Percentiles rank a stretch among this genome's conserved stretches.
phyloP scores from a whole-genome alignment of 108 stramenopile species.

The Mayamaea pseudoterrestris region DNA sequence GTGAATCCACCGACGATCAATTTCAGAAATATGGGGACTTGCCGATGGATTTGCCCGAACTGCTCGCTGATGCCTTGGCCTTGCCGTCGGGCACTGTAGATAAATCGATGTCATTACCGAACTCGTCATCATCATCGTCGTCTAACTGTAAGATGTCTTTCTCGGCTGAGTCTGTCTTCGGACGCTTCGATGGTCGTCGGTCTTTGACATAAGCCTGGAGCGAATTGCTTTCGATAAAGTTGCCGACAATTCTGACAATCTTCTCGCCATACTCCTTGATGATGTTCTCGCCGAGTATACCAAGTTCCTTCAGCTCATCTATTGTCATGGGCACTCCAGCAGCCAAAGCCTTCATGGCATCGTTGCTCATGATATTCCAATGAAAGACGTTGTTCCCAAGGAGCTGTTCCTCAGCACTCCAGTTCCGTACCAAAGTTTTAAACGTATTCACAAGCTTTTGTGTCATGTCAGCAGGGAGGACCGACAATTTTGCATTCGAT shows the following conservation, averaged over 20 bases:
- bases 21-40: slow-evolving; percentile 1
- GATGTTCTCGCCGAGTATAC: slow-evolving; percentile 52
- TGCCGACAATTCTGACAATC: slow-evolving; percentile 44
- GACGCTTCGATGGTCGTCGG: slow-evolving; percentile 4
- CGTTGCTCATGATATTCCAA: slow-evolving; percentile 72
- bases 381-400: slow-evolving; percentile 63
- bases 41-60: background rate
- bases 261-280: slow-evolving; percentile 72
- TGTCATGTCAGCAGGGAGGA: slow-evolving; percentile 44
- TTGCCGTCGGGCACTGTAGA: slow-evolving; percentile 18
- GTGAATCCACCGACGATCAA: too few relatives aligned
- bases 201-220: slow-evolving; percentile 31
- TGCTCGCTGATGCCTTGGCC: background rate
- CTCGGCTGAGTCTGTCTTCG: background rate
- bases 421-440: slow-evolving; percentile 52
- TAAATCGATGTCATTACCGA: slow-evolving; percentile 33
- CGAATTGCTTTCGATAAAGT: slow-evolving; percentile 44
- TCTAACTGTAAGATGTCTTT: background rate
- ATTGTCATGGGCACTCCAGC: slow-evolving; percentile 43
- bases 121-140: slow-evolving; percentile 22
- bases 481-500: background rate
- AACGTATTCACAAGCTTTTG: slow-evolving; percentile 34
- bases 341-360: slow-evolving; percentile 52
- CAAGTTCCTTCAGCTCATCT: slow-evolving; percentile 57
- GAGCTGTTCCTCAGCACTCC: slow-evolving; percentile 78